Evolutionary conservation across 2,329 filamentous ascomycete species (phyloP), one percentile per base, ranked within the genome.

Genomic region (Paecilomyces fulvus): DNA sequence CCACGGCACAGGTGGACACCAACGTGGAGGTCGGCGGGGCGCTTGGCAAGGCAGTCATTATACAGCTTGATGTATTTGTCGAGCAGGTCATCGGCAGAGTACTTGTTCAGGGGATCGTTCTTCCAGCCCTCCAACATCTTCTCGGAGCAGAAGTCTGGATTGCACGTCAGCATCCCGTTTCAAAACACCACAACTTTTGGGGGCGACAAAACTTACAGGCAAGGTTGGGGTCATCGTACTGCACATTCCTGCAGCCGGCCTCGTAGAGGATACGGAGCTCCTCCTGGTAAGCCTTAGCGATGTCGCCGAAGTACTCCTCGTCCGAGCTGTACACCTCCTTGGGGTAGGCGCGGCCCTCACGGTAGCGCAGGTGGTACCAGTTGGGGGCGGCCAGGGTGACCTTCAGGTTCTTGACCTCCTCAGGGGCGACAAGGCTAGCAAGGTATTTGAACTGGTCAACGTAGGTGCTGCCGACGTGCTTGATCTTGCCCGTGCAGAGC

Each of bases 51-150:
- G 65, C 80, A 83, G 70, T 88, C 84, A 69, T 91, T 91, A 78
- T 91, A 91, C 61, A 89, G 82, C 59, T 80, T 78, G 69, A 92
- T 87, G 73, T 92, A 92, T 28, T 85, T 82, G 63, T 89, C 85
- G 21, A 92, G 81, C 49, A 90, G 83, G 62, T 86, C 83, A 51
- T 89, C 86, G 6, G 87, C 82, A 1, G 82, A 82, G 69, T 84
- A 83, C 54, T 81, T 81, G 68, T 91, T 90, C 64, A 84, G 79
- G 51, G 79, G 73, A 67, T 90, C 88, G 12, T 80, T 80, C 55
- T 82, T 81, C 83, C 86, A 90, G 14, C 86, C 87, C 51, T 81
- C 74, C 33, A 88, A 80, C 81, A 89, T 89, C 68, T 85, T 83
- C 56, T 87, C 77, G 20, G 83, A 87, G 73, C 87, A 90, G 72